Base-by-base conservation (phyloP, 768 basidiomycete species). In the Leccinellum rugosiceps region DNA sequence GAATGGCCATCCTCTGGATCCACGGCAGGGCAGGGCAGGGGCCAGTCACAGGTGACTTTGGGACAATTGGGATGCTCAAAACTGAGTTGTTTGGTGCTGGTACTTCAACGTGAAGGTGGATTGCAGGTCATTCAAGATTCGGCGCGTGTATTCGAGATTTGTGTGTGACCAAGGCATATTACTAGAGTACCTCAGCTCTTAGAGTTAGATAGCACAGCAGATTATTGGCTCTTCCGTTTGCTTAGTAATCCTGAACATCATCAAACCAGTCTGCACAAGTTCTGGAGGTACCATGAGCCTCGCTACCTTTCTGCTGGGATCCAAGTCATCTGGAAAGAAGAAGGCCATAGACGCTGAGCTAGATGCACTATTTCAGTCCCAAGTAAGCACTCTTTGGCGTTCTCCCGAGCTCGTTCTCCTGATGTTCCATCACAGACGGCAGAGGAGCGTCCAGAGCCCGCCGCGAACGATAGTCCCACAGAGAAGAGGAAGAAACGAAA, bases 301-400 rank as follows among this genome's bases (percentile, higher is more conserved):
- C 23, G 74, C 84, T 19, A 79, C 82, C 1, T 69, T 86, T 47
- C 76, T 87, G 0, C 68, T 85, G 17, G 64, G 66, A n/a, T 35
- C 61, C 34, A 63, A 60, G 34, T 52, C 63, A 25, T 72, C 77
- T 31, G 69, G 71, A 11, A 76, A 72, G 49, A 71, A 68, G 7
- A 75, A 75, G 50, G 68, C 67, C 6, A 73, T 86, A 32, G 88
- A 90, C 64, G 71, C 72, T 4, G 87, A 86, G 47, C 76, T 91
- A 9, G 86, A 89, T 63, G 76, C 78, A 25, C 63, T 91, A 28
- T 88, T 91, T 66, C 77, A 77, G 30, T 66, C 78, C 35, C 78
- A 80, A 59, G 85, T 84, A 58, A 61, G 81, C 4, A 41, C 17
- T n/a, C 38, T 41, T n/a, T 68, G 43, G n/a, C 43, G 43, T 31